Percentiles rank a stretch among this genome's conserved stretches.
Evolutionary conservation across 176 grass and related monocot species (phyloP).

Genomic region (Guadua angustifolia): DNA sequence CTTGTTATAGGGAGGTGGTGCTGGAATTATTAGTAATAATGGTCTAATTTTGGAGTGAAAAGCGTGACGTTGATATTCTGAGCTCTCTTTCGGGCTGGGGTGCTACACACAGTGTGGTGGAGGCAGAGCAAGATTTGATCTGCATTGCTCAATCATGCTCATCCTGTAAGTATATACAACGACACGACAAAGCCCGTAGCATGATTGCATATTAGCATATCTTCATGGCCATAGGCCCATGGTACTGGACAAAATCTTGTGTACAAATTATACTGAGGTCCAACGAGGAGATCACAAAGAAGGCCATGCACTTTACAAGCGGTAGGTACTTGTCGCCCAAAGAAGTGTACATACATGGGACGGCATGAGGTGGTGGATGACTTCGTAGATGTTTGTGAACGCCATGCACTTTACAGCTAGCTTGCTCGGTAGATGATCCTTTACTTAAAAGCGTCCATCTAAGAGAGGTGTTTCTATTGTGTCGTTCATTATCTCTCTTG

Average conservation of each 20-base stretch:
- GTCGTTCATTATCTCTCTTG: background rate
- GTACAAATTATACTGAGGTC: background rate
- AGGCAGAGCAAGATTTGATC: conserved; percentile 36
- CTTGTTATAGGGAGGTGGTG: too few relatives aligned
- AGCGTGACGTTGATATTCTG: too few relatives aligned
- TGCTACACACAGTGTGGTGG: conserved; percentile 24
- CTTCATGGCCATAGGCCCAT: background rate
- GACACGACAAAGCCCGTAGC: conserved; percentile 21
- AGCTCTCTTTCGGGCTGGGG: too few relatives aligned
- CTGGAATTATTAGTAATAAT: too few relatives aligned
- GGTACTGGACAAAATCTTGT: background rate
- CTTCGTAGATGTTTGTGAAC: background rate
- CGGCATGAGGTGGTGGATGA: background rate
- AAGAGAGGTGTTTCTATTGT: background rate
- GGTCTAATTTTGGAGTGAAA: too few relatives aligned
- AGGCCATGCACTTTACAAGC: background rate
- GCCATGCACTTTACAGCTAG: too few relatives aligned
- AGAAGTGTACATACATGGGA: background rate
- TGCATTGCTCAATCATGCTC: conserved; percentile 7
- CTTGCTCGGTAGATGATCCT: background rate
- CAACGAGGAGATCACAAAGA: background rate
- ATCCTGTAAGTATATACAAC: background rate
- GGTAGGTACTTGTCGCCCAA: background rate
- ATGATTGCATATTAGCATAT: conserved; percentile 9
- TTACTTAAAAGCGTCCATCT: background rate